Evolutionary conservation across 306 rosid genomes (phyloP), one percentile per base, ranked within the genome.

Genomic region (Fragaria iinumae): DNA sequence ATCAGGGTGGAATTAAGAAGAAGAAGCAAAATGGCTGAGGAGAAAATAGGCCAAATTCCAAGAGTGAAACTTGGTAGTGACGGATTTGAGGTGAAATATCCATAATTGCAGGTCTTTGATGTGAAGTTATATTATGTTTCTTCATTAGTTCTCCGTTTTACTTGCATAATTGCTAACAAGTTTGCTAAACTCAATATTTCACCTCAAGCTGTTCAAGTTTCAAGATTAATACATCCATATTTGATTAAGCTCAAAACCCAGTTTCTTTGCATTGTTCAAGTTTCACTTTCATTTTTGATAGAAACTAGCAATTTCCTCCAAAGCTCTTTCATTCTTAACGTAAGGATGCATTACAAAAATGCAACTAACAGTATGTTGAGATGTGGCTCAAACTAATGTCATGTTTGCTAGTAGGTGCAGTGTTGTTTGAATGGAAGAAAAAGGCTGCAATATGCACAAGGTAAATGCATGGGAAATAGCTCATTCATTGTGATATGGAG

Each of bases 11-110:
- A 21, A 21, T 21, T 23, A 57, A 57, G 64, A 56, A 56, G 5
- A 57, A 23, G 34, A 57, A 57, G 64, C 64, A 57, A 34, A 11
- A 57, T 57, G 65, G 17, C 65, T 57, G 65, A 57, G 34, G 63
- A 56, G 34, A 4, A 56, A 21, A 21, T 5, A 56, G 6, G 10
- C 32, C 12, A 11, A 56, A 12, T 60, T 27, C 39, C 38, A 25
- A 27, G 9, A 60, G 38, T 60, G 66, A 11, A 60, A 60, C 39
- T 60, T 27, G 66, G 66, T 25, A 60, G 8, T 27, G 18, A 60
- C 1, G 66, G 66, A 60, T 60, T 60, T 60, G 66, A 60, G 66
- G 66, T 60, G 63, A 56, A 56, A 32, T 32, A 56, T 4, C 63
- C 27, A 56, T 21, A 38, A 38, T 0, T 56, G 8, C 29, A 56